phyloP scores from a whole-genome alignment of 1,284 basidiomycete species.

The Leccinum fuscescens region DNA sequence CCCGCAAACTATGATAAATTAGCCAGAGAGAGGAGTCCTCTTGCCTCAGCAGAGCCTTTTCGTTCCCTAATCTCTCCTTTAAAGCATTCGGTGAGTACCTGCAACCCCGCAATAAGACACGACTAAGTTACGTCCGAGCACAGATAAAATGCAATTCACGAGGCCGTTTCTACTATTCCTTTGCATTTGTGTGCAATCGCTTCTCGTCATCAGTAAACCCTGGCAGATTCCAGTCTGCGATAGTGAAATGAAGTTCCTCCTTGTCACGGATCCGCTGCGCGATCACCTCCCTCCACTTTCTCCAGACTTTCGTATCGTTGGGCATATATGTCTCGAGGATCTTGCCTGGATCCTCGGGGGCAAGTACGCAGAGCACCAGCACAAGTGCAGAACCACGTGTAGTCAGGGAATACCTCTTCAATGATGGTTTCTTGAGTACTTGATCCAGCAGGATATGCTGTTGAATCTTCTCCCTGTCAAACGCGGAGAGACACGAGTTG shows the following conservation, averaged over 20 bases:
- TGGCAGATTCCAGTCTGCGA: conserved; percentile 13
- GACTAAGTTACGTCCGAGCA: not conserved
- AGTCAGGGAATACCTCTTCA: conserved; percentile 19
- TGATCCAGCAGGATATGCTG: conserved; percentile 19
- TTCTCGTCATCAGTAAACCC: conserved; percentile 9
- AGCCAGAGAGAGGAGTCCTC: not conserved
- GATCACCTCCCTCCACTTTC: conserved; percentile 18
- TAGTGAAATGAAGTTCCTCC: conserved; percentile 14
- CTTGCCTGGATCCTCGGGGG: conserved; percentile 19
- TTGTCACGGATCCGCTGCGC: conserved; percentile 3
- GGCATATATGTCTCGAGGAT: conserved; percentile 25
- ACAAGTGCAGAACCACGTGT: conserved; percentile 28
- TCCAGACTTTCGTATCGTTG: conserved; percentile 29
- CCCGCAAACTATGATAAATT: not conserved
- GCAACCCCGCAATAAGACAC: not conserved
- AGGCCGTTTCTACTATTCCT: not conserved
- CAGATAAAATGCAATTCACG: not conserved
- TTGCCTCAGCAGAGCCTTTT: not conserved
- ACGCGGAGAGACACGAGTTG: conserved; percentile 26
- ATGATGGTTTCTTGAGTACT: conserved; percentile 13
- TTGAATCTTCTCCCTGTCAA: conserved; percentile 29
- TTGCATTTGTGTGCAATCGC: not conserved
- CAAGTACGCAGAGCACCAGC: conserved; percentile 23
- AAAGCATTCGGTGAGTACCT: not conserved
- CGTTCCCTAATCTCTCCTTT: not conserved